Evolutionary conservation across 2,329 filamentous ascomycete species (phyloP), one percentile per base, ranked within the genome.

Genomic region (Verticillium zaregamsianum): DNA sequence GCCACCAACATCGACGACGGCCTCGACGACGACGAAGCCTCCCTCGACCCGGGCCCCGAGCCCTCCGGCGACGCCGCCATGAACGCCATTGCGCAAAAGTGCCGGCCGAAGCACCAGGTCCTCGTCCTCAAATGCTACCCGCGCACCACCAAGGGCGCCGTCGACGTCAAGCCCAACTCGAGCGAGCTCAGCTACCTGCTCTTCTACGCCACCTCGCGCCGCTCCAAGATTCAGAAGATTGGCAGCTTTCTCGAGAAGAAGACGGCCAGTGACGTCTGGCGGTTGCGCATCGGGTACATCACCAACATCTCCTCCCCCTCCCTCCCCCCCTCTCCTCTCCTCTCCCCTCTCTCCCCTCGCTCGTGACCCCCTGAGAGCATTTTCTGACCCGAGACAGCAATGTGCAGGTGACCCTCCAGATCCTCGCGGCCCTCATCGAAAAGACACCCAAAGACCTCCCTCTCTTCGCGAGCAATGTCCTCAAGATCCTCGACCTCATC

Each of bases 51-150:
- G 63, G 63, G 55, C 59, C 49, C 63, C 61, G 63, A 64, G 60
- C 57, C 57, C 68, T 64, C 62, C 68, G 68, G 64, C 39, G 32
- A 57, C 55, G 56, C 40, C 74, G 71, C 70, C 64, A 90, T 90
- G 87, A 82, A 89, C 72, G 82, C 86, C 72, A 81, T 89, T 66
- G 82, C 86, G 76, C 82, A 88, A 71, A 87, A 82, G 76, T 88
- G 86, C 77, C 92, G 94, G 64, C 94, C 95, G 32, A 98, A 97
- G 82, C 95, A 99, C 79, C 94, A 98, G 84, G 91, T 97, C 69
- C 82, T 98, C 64, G 90, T 97, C 68, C 86, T 97, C 67, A 97
- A 97, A 80, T 98, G 94, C 82, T 99, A 97, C 76, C 95, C 95
- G 49, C 90, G 90, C 68, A 93, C 91, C 66, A 91, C 91, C 67